Conservation (phyloP, 768 basidiomycete genomes). For the Suillus luteus region DNA sequence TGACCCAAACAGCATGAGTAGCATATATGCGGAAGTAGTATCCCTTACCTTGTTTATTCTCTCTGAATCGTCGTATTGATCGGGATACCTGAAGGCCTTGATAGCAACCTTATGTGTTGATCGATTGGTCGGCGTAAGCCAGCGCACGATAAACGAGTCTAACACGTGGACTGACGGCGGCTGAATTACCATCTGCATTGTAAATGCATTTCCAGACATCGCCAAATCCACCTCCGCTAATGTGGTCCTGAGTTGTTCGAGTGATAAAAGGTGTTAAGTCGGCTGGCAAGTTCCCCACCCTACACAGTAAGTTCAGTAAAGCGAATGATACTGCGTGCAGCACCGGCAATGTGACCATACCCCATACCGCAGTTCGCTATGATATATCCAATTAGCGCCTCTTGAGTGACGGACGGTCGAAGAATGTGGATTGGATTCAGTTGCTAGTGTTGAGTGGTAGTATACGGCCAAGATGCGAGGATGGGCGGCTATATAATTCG, state of each 20-base stretch:
- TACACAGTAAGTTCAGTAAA: background rate
- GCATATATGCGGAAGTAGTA: background rate
- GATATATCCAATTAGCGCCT: background rate
- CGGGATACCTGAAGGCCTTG: background rate
- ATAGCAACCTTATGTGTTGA: background rate
- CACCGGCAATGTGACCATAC: background rate
- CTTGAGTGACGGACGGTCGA: background rate
- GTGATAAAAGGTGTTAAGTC: conserved; percentile 1
- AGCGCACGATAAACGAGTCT: background rate
- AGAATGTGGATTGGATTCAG: background rate
- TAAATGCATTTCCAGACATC: background rate
- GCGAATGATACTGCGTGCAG: background rate
- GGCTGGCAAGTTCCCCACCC: background rate
- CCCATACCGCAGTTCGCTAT: background rate
- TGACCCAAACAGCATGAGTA: background rate
- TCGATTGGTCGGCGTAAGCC: background rate
- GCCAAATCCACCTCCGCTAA: background rate
- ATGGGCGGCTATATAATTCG: background rate
- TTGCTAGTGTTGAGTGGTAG: background rate
- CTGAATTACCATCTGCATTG: background rate
- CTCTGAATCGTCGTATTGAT: background rate
- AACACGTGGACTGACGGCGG: background rate
- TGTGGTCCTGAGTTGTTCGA: background rate
- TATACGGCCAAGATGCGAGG: background rate
- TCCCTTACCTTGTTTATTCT: background rate